Conservation (phyloP, 2,329 filamentous ascomycete species). For the Cadophora sp. region DNA sequence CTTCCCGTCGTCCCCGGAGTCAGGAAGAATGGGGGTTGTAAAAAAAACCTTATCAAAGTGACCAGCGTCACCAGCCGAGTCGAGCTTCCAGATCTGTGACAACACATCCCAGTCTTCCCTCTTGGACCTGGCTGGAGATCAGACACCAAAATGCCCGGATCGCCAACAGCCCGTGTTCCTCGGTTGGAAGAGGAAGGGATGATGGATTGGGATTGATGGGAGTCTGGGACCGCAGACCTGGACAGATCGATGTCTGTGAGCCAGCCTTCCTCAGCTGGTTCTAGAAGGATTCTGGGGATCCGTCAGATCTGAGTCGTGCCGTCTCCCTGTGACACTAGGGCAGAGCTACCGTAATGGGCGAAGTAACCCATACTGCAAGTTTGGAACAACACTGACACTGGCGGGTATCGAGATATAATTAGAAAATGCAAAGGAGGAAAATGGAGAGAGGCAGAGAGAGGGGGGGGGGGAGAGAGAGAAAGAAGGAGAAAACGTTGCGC, state of each 20-base stretch:
- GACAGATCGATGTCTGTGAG: not conserved
- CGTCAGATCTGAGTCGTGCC: constrained; percentile 10
- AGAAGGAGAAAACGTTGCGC: not conserved
- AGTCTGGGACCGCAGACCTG: not conserved
- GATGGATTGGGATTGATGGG: not conserved
- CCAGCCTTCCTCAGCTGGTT: not conserved
- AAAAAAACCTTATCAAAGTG: constrained; percentile 5
- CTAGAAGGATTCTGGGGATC: constrained; percentile 5
- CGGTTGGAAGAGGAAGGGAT: not conserved
- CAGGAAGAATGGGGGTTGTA: constrained; percentile 4
- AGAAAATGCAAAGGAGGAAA: not conserved
- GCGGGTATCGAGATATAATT: constrained; percentile 4
- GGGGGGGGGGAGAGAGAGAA: not conserved
- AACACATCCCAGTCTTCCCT: not conserved
- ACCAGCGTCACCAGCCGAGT: not conserved
- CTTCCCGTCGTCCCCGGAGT: not conserved
- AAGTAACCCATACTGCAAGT: not conserved
- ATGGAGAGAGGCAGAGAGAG: not conserved
- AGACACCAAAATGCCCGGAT: constrained; percentile 5
- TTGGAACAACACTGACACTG: constrained; percentile 1
- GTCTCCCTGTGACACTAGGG: not conserved
- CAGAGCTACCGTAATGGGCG: not conserved
- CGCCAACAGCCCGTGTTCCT: constrained; percentile 13
- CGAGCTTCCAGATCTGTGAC: constrained; percentile 6
- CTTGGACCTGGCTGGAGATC: constrained; percentile 4